Percentiles rank a stretch among this genome's conserved stretches.
Evolutionary conservation across 495 filamentous ascomycete species (phyloP).

Genomic region (Hypoxylon perforatum): DNA sequence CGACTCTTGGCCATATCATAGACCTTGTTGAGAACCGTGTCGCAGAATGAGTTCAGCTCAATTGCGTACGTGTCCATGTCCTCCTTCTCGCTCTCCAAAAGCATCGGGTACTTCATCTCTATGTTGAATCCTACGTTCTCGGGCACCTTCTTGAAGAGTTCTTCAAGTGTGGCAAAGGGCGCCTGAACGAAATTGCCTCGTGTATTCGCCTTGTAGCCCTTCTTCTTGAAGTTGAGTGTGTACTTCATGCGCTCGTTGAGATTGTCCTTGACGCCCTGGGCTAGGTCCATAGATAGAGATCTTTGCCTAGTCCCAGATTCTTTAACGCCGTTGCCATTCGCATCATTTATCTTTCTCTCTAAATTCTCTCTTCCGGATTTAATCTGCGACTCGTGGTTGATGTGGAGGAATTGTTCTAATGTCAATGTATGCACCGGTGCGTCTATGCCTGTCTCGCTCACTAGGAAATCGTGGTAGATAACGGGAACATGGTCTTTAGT

Average conservation of each 20-base stretch:
- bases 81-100: slow-evolving; percentile 90
- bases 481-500: slow-evolving; percentile 99
- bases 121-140: slow-evolving; percentile 93
- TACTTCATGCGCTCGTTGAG: slow-evolving; percentile 95
- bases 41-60: slow-evolving; percentile 96
- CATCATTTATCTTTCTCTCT: slow-evolving; percentile 43
- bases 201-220: slow-evolving; percentile 94
- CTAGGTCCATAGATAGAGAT: slow-evolving; percentile 59
- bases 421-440: slow-evolving; percentile 96
- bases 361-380: slow-evolving; percentile 29
- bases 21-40: slow-evolving; percentile 88
- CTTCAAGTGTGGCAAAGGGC: slow-evolving; percentile 93
- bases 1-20: slow-evolving; percentile 75
- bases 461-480: slow-evolving; percentile 98
- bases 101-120: slow-evolving; percentile 99
- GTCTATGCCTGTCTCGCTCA: slow-evolving; percentile 98
- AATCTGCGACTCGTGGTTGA: slow-evolving; percentile 67
- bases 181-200: slow-evolving; percentile 94
- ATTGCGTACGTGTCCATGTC: slow-evolving; percentile 98
- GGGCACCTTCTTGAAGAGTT: slow-evolving; percentile 87
- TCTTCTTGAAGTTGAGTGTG: slow-evolving; percentile 87
- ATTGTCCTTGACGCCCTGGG: slow-evolving; percentile 55
- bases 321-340: slow-evolving; percentile 47
- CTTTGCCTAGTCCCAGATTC: slow-evolving; percentile 52
- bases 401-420: slow-evolving; percentile 90